These are phyloP conservation scores for Talaromyces sp. DNA, from an alignment of 2,329 filamentous ascomycete genomes.

Conservation along the genomic window DNA sequence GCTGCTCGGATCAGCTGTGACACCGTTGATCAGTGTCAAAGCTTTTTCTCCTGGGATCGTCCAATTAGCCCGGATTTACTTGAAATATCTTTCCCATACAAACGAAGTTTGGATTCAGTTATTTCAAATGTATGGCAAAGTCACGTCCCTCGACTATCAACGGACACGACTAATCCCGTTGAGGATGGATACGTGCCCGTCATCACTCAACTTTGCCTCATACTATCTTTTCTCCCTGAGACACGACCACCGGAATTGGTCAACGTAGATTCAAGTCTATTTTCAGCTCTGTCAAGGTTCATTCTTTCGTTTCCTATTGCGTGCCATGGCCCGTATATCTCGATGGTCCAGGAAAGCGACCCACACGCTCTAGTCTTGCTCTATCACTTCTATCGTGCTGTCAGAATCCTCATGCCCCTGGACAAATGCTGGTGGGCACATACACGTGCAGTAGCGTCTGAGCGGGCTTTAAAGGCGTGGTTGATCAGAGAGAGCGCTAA, in stretches of 20 bases:
- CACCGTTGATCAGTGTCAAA: conserved; percentile 3
- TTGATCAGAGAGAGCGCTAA: background rate
- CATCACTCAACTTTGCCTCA: conserved; percentile 8
- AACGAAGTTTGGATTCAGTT: background rate
- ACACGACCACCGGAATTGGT: background rate
- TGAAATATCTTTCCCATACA: background rate
- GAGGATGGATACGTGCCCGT: background rate
- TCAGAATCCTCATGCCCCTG: conserved; percentile 1
- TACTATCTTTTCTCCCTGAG: conserved; percentile 7
- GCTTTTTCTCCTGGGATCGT: background rate
- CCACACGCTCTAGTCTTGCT: conserved; percentile 3
- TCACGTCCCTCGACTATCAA: background rate
- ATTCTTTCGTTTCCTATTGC: conserved; percentile 8
- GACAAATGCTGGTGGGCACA: conserved; percentile 8
- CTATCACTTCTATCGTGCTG: conserved; percentile 11
- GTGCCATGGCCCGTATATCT: conserved; percentile 5
- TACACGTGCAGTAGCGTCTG: conserved; percentile 5
- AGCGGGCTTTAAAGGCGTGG: conserved; percentile 1
- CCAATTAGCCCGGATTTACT: conserved; percentile 1
- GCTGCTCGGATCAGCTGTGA: conserved; percentile 1
- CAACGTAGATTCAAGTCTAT: background rate
- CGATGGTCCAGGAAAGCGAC: conserved; percentile 6
- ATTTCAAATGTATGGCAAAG: background rate
- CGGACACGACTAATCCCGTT: background rate
- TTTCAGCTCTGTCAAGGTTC: background rate